Evolutionary conservation across 2,329 filamentous ascomycete genomes (phyloP).

Genomic region (Xylaria sp.): DNA sequence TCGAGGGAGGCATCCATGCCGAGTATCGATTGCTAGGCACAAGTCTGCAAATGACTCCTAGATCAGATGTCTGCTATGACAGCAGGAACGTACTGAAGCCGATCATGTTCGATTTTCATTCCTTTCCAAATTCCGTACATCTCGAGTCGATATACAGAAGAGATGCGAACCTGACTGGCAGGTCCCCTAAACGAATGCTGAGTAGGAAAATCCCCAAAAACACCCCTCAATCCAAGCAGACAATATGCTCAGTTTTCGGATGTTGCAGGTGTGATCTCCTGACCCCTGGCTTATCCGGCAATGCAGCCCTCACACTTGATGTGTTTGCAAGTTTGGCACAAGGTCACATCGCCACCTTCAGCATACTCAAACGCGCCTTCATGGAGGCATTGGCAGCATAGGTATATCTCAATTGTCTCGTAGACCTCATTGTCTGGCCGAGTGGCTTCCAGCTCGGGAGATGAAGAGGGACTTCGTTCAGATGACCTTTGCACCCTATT

Average conservation of each 20-base stretch:
- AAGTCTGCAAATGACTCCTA: too few relatives aligned
- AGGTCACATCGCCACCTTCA: not conserved
- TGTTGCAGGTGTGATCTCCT: not conserved
- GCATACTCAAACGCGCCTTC: conserved; percentile 15
- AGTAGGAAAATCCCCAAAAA: not conserved
- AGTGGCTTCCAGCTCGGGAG: not conserved
- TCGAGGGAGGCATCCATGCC: too few relatives aligned
- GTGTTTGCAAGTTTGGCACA: conserved; percentile 16
- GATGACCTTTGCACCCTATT: conserved; percentile 1
- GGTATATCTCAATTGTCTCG: not conserved
- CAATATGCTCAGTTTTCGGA: not conserved
- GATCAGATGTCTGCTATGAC: too few relatives aligned
- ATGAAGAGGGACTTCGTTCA: not conserved
- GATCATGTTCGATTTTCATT: too few relatives aligned
- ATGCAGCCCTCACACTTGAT: conserved; percentile 6
- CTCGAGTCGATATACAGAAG: too few relatives aligned
- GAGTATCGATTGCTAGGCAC: too few relatives aligned
- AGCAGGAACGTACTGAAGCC: too few relatives aligned
- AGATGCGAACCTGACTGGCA: too few relatives aligned
- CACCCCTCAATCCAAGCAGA: too few relatives aligned
- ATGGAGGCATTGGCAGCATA: conserved; percentile 14
- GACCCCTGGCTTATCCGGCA: not conserved
- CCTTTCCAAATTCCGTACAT: too few relatives aligned
- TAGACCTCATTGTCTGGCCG: not conserved
- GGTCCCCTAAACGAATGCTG: not conserved